Evolutionary conservation across 192 early-diverging fungal species (phyloP).

Genomic region (Linnemannia elongata): DNA sequence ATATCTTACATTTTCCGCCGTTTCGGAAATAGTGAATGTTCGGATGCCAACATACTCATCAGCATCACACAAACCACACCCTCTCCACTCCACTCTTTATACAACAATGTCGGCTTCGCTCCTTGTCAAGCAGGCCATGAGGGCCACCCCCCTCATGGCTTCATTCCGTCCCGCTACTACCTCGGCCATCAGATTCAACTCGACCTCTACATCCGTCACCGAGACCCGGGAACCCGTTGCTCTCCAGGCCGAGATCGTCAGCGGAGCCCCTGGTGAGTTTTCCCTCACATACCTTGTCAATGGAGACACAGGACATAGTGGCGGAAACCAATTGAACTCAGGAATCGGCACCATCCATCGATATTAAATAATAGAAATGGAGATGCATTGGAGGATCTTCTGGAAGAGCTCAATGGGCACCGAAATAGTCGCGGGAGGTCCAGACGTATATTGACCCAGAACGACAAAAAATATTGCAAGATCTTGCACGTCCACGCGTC

Average conservation of each 20-base stretch:
- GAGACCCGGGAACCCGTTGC: constrained; percentile 36
- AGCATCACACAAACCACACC: neutral
- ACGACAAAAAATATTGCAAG: too few relatives aligned
- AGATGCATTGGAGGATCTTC: too few relatives aligned
- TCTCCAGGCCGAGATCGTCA: constrained; percentile 56
- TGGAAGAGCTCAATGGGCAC: too few relatives aligned
- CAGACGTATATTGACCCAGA: too few relatives aligned
- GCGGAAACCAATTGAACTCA: neutral
- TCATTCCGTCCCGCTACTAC: constrained; percentile 12
- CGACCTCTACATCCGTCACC: constrained; percentile 40
- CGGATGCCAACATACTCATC: constrained; percentile 9
- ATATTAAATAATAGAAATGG: too few relatives aligned
- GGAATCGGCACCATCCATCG: too few relatives aligned
- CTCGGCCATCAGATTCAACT: constrained; percentile 24
- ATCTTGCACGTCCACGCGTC: too few relatives aligned
- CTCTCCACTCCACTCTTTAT: constrained; percentile 14
- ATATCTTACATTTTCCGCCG: neutral
- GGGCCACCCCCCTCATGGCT: constrained; percentile 21
- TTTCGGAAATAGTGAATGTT: neutral
- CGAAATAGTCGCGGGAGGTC: too few relatives aligned
- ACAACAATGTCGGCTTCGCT: constrained; percentile 38
- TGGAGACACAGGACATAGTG: neutral
- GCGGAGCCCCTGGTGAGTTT: constrained; percentile 57
- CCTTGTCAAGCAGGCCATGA: constrained; percentile 41
- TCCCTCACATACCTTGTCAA: neutral